Evolutionary conservation across 495 filamentous ascomycete species (phyloP), one percentile per base, ranked within the genome.

Genomic region (Baudoinia panamericana): DNA sequence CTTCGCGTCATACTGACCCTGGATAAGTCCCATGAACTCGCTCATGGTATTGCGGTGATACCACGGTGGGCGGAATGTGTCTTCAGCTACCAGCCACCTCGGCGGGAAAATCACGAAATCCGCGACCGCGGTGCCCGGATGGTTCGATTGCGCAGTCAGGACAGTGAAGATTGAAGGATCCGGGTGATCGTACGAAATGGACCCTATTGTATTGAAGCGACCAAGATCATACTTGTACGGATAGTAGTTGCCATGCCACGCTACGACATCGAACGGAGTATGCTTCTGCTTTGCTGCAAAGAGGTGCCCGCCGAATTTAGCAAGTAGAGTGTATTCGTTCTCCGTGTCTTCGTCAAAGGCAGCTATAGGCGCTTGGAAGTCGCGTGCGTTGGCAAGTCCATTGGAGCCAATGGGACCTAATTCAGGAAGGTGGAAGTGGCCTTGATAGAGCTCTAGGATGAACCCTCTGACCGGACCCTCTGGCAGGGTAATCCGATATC

Each of bases 401-500:
- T 87, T 87, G 32, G 76, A 82, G 5, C 86, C 86, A 50, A 94
- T 93, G 25, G 86, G 85, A 2, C 86, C 86, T 3, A 94, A 68
- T 52, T 93, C 85, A 0, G 86, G 86, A 5, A 94, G 78, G 36
- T 72, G 57, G 58, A 82, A 94, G 61, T 90, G 84, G 17, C 78
- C 78, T 47, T 84, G 75, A 61, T 88, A 93, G 3, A 92, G 66
- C 60, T 94, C 86, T 27, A 88, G 71, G 19, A 86, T 82, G 56
- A 93, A 94, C 34, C 86, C 86, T 48, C 84, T 67, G 2, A 77
- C 77, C 2, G 77, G 74, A 6, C 76, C 75, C 1, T 64, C 55
- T 19, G 70, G 68, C 0, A 88, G 69, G 27, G 69, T 73, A 18
- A 84, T 83, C 41, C 75, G 75, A 64, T 85, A 86, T 53, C 76